phyloP scores from a whole-genome alignment of 805 yeast species.

The Candida khao-thaluensis region DNA sequence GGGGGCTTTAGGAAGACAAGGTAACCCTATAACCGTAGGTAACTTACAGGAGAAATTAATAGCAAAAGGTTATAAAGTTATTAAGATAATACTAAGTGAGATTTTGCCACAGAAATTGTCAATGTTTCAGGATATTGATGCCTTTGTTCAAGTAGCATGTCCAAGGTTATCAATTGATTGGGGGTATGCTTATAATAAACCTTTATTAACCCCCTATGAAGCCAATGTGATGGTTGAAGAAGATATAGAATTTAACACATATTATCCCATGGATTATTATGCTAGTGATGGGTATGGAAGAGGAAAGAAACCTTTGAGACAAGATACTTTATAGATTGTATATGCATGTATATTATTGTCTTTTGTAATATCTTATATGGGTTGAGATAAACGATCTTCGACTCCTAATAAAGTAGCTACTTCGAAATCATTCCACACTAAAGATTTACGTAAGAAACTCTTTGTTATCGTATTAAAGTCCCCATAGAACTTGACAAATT shows the following conservation, averaged over 20 bases:
- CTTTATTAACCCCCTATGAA: slow-evolving; percentile 92
- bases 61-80: slow-evolving; percentile 61
- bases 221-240: slow-evolving; percentile 84
- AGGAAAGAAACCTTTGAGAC: slow-evolving; percentile 59
- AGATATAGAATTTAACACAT: slow-evolving; percentile 65
- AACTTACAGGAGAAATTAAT: slow-evolving; percentile 57
- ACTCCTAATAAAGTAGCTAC: slow-evolving; percentile 72
- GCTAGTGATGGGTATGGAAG: slow-evolving; percentile 88
- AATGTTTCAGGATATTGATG: slow-evolving; percentile 90
- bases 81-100: slow-evolving; percentile 83
- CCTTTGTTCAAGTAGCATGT: slow-evolving; percentile 96
- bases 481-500: slow-evolving; percentile 48
- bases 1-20: slow-evolving; percentile 96
- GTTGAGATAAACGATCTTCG: too few relatives aligned
- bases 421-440: slow-evolving; percentile 57
- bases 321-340: slow-evolving; percentile 2
- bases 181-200: slow-evolving; percentile 96
- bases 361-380: too few relatives aligned
- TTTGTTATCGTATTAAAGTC: slow-evolving; percentile 36
- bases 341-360: slow-evolving; percentile 2
- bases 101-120: slow-evolving; percentile 91
- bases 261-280: slow-evolving; percentile 96
- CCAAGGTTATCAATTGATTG: slow-evolving; percentile 95
- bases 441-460: slow-evolving; percentile 35
- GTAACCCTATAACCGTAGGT: slow-evolving; percentile 73